Percentiles rank a stretch among this genome's conserved stretches.
Conservation (phyloP, 139 green algal species). For the Volvox africanus region DNA sequence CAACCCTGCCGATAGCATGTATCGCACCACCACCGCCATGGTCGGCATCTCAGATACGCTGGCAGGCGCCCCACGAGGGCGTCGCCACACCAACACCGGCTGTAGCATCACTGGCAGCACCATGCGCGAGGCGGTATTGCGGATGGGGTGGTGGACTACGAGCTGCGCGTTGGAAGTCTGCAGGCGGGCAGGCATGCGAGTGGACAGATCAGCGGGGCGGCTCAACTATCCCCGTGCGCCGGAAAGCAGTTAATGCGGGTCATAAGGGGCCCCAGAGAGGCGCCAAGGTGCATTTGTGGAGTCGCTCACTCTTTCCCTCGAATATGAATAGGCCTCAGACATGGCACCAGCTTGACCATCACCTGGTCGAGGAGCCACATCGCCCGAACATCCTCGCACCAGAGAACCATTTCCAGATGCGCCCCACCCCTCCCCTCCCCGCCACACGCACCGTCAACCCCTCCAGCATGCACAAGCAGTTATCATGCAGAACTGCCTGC, state of each 20-base stretch:
- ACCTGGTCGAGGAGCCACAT: no score
- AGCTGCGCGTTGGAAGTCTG: not conserved
- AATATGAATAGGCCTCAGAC: no score
- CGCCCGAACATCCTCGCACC: no score
- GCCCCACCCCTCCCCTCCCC: not conserved
- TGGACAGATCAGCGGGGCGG: not conserved
- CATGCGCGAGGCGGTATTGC: not conserved
- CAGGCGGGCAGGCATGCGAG: not conserved
- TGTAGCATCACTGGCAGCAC: slow-evolving; percentile 23
- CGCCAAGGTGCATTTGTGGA: no score
- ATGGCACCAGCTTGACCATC: no score
- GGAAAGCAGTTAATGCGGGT: no score
- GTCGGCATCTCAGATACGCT: not conserved
- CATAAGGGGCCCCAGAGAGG: no score
- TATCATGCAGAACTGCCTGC: slow-evolving; percentile 20
- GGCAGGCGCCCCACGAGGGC: not conserved
- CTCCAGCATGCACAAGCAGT: slow-evolving; percentile 37
- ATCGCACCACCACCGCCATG: not conserved
- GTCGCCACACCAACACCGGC: slow-evolving; percentile 26
- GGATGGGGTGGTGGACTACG: slow-evolving; percentile 30
- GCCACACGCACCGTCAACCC: not conserved
- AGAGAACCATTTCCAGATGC: not conserved
- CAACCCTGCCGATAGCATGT: slow-evolving; percentile 26
- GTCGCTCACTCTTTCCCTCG: no score
- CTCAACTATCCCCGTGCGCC: no score